phyloP scores from a whole-genome alignment of 163 green algal species.

The Scenedesmus sp. region DNA sequence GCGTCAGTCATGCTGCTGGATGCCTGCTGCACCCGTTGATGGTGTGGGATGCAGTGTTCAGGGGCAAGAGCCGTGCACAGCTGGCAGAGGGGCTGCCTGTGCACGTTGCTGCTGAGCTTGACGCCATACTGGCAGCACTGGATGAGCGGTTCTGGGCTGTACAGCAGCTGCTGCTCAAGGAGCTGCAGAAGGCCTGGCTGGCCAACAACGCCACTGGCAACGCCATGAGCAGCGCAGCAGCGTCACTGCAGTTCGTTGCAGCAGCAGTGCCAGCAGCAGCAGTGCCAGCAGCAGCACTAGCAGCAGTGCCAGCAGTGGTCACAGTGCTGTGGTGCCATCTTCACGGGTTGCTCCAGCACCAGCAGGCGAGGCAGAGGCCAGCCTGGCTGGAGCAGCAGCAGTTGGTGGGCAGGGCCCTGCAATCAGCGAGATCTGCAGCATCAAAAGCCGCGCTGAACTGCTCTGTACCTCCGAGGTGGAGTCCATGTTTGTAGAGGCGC shows the following conservation, averaged over 20 bases:
- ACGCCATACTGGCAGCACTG: constrained; percentile 36
- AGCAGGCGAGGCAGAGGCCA: not conserved
- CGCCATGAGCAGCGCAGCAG: too few species aligned
- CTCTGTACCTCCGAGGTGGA: not conserved
- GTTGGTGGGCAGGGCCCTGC: not conserved
- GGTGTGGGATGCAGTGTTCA: constrained; percentile 54
- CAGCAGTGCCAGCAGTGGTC: not conserved
- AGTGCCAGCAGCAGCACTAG: not conserved
- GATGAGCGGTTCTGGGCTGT: constrained; percentile 24
- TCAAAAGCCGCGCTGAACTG: not conserved
- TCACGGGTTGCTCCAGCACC: not conserved
- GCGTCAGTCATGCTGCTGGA: not conserved
- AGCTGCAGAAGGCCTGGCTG: not conserved
- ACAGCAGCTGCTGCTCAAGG: not conserved
- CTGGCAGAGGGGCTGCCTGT: constrained; percentile 24
- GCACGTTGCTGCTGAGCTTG: constrained; percentile 35
- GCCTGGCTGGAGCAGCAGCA: not conserved
- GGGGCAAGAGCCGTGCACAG: not conserved
- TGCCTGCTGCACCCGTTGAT: constrained; percentile 48
- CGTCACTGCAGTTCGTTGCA: not conserved
- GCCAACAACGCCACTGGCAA: not conserved
- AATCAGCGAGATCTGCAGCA: not conserved
- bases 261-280: constrained; percentile 5
- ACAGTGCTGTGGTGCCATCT: not conserved
- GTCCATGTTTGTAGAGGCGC: not conserved